Conservation (phyloP, 208 protist genomes). For the Borovskyia barvae region DNA sequence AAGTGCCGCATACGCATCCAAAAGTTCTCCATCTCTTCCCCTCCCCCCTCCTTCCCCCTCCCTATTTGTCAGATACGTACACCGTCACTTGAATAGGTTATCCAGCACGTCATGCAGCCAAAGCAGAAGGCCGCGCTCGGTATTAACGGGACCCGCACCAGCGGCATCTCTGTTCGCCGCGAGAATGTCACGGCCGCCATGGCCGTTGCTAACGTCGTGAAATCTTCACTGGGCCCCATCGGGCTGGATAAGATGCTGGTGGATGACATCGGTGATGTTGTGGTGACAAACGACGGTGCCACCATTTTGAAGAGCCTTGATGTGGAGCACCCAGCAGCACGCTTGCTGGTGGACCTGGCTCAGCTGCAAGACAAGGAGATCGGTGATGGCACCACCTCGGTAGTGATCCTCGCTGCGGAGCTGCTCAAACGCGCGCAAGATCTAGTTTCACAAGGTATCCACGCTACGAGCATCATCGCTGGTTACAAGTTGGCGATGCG, state of each 20-base stretch:
- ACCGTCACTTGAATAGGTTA: neutral
- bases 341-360: constrained; percentile 98
- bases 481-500: constrained; percentile 98
- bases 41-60: neutral
- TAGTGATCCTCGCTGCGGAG: constrained; percentile 99
- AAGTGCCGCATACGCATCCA: neutral
- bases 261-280: constrained; percentile 99
- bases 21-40: neutral
- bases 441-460: constrained; percentile 96
- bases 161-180: constrained; percentile 94
- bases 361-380: constrained; percentile 99
- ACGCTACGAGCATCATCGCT: constrained; percentile 99
- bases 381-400: constrained; percentile 99
- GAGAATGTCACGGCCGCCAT: constrained; percentile 98
- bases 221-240: constrained; percentile 99
- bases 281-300: constrained; percentile 99
- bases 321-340: constrained; percentile 95
- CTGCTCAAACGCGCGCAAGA: constrained; percentile 98
- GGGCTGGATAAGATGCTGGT: constrained; percentile 99
- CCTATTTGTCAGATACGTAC: neutral
- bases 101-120: constrained; percentile 47
- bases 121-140: constrained; percentile 86
- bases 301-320: constrained; percentile 93
- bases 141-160: constrained; percentile 95
- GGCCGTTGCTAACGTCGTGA: constrained; percentile 99